Evolutionary conservation across 495 filamentous ascomycete genomes (phyloP).

Genomic region (Xylaria venustula): DNA sequence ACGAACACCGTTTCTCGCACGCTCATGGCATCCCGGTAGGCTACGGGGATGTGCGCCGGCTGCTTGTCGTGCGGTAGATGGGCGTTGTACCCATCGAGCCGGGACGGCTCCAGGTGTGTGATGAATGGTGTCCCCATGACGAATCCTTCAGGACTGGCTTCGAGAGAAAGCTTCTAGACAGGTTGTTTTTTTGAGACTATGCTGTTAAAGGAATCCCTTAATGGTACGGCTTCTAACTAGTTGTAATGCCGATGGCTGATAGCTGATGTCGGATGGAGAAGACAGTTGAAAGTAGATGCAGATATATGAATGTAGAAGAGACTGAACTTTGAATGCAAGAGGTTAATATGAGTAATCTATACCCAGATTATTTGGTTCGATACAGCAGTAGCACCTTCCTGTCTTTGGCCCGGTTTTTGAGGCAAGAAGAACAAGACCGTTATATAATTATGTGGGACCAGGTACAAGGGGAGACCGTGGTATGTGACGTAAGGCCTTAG

Average conservation of each 20-base stretch:
- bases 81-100: constrained; percentile 46
- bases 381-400: background rate
- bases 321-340: background rate
- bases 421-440: background rate
- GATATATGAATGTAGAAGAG: background rate
- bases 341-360: too few species aligned
- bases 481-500: background rate
- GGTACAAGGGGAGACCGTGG: background rate
- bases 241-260: background rate
- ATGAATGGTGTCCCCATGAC: constrained; percentile 48
- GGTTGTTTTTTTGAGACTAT: background rate
- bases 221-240: background rate
- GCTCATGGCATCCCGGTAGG: constrained; percentile 74
- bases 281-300: background rate
- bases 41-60: constrained; percentile 46
- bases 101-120: constrained; percentile 44
- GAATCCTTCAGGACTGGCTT: background rate
- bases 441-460: background rate
- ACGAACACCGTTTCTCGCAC: constrained; percentile 79
- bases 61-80: constrained; percentile 42
- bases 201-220: background rate
- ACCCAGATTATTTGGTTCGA: background rate
- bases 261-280: background rate
- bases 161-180: too few species aligned
- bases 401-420: background rate